Evolutionary conservation across 2,329 filamentous ascomycete genomes (phyloP).

Genomic region (Graphilbum sp.): DNA sequence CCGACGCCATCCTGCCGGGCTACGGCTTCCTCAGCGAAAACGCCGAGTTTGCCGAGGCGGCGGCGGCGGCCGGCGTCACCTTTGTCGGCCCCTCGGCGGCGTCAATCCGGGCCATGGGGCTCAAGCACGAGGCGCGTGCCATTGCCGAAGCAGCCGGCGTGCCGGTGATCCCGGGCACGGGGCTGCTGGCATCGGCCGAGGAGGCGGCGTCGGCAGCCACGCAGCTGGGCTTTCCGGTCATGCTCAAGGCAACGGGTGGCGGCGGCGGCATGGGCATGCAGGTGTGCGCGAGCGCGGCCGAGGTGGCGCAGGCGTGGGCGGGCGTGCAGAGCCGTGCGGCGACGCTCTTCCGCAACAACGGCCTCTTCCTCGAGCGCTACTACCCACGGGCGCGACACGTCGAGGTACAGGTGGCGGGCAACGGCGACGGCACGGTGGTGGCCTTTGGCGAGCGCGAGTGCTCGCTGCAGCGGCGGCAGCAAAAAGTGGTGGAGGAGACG

Average conservation of each 20-base stretch:
- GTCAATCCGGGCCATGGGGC: slow-evolving; percentile 36
- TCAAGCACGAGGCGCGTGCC: slow-evolving; percentile 40
- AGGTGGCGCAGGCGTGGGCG: slow-evolving; percentile 25
- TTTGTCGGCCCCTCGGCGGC: slow-evolving; percentile 41
- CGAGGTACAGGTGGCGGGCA: slow-evolving; percentile 46
- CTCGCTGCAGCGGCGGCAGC: slow-evolving; percentile 43
- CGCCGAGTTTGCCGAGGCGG: slow-evolving; percentile 37
- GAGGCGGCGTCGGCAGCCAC: background rate
- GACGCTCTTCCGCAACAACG: slow-evolving; percentile 37
- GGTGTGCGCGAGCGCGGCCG: slow-evolving; percentile 41
- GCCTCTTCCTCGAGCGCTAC: slow-evolving; percentile 41
- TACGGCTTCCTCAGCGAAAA: slow-evolving; percentile 52
- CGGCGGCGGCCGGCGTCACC: slow-evolving; percentile 32
- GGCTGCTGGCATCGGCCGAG: background rate
- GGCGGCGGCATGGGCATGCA: slow-evolving; percentile 76
- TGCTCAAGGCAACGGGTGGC: slow-evolving; percentile 64
- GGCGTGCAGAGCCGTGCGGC: slow-evolving; percentile 34
- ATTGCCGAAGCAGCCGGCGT: slow-evolving; percentile 26
- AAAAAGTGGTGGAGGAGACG: slow-evolving; percentile 51
- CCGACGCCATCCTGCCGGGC: slow-evolving; percentile 43
- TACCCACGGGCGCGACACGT: slow-evolving; percentile 42
- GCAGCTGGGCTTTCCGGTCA: slow-evolving; percentile 51
- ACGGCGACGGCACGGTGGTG: slow-evolving; percentile 42
- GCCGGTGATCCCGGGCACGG: slow-evolving; percentile 27
- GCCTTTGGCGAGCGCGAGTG: slow-evolving; percentile 45